Conservation (phyloP, 1,139 yeast genomes). For the Yamadazyma spencermartinsiae region DNA sequence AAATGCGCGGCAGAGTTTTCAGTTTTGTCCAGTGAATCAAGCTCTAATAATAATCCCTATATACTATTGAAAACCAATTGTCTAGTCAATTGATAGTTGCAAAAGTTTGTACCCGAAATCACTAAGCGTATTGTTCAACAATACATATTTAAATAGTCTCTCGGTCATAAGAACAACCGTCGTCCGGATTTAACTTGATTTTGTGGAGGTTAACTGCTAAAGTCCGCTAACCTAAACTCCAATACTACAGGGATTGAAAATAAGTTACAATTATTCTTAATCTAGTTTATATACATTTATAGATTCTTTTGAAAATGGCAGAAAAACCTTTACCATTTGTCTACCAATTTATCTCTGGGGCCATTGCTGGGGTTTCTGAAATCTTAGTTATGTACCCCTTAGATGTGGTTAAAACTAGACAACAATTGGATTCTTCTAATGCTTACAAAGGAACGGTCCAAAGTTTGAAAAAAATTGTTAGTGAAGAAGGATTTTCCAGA, state of each 20-base stretch:
- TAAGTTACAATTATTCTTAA: too few relatives aligned
- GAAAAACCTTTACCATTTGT: conserved; percentile 66
- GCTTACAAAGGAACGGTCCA: conserved; percentile 82
- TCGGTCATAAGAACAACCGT: too few relatives aligned
- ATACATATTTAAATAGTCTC: too few relatives aligned
- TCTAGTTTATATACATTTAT: too few relatives aligned
- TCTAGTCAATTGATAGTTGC: not conserved
- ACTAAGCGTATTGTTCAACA: too few relatives aligned
- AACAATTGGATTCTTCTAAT: conserved; percentile 75
- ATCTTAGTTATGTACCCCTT: conserved; percentile 96
- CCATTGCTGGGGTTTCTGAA: conserved; percentile 97
- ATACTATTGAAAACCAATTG: too few relatives aligned
- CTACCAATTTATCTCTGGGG: conserved; percentile 92
- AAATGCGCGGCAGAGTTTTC: not conserved
- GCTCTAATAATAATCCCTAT: not conserved
- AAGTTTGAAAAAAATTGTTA: conserved; percentile 78
- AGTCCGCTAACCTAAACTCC: too few relatives aligned
- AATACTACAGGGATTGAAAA: too few relatives aligned
- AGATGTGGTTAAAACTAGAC: conserved; percentile 97
- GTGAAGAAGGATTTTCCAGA: conserved; percentile 80
- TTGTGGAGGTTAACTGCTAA: too few relatives aligned
- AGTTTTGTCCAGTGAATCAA: not conserved
- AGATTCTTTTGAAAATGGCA: conserved; percentile 20
- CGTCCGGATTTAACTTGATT: too few relatives aligned
- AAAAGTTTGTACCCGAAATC: not conserved